phyloP scores from a whole-genome alignment of 2,329 filamentous ascomycete genomes.

The Penicillium occitanis region DNA sequence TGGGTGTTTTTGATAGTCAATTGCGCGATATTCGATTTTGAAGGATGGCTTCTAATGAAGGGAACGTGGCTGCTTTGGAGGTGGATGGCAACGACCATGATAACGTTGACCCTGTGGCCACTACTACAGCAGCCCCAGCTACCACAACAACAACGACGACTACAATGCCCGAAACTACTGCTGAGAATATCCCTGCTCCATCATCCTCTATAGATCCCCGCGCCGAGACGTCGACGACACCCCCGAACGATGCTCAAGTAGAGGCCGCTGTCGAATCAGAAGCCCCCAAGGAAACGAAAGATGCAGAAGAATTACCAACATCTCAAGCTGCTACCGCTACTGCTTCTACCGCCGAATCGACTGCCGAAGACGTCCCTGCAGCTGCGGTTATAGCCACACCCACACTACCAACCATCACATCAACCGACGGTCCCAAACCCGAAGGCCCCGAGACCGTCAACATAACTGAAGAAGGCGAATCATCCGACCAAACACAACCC shows the following conservation, averaged over 20 bases:
- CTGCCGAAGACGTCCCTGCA: background rate
- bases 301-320: background rate
- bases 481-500: background rate
- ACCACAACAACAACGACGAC: background rate
- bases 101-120: background rate
- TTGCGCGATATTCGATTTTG: background rate
- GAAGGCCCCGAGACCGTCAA: background rate
- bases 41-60: slow-evolving; percentile 14
- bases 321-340: background rate
- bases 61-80: slow-evolving; percentile 14
- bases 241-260: background rate
- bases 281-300: background rate
- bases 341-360: background rate
- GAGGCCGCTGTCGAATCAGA: background rate
- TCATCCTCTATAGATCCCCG: background rate
- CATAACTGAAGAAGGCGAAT: slow-evolving; percentile 9
- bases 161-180: background rate
- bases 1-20: background rate
- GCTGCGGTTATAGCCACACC: background rate
- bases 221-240: background rate
- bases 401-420: background rate
- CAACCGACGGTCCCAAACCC: background rate
- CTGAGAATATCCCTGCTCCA: background rate
- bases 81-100: background rate
- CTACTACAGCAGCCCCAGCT: background rate